Base-by-base conservation (phyloP, 2,329 filamentous ascomycete genomes). In the Pezicula radicicola region DNA sequence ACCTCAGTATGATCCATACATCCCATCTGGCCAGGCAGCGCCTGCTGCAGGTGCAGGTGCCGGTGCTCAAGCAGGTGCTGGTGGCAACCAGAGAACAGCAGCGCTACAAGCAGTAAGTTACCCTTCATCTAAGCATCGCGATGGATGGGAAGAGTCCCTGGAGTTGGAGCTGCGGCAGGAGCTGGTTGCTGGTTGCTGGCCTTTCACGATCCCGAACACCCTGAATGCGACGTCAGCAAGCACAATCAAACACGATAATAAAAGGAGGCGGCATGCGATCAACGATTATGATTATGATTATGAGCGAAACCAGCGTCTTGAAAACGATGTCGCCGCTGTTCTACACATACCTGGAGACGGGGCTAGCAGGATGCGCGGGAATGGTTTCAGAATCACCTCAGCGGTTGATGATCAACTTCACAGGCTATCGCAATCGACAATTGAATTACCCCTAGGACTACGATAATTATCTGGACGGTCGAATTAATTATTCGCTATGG, bases 81-180 rank as follows among this genome's bases (percentile, higher is more conserved):
- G 56, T 46, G 63, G 65, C 63, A 87, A 86, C 68, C 78, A 82
- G 65, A 80, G 84, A 72, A 88, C 84, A 51, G 81, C 82, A 54
- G 88, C 87, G 59, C 81, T 96, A 62, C 90, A 96, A 82, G 87
- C 87, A 74, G 91, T 96, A 87, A 78, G 89, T 85, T 53, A 59
- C 52, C 55, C 44, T 59, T 53, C 54, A 55, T 54, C 37, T 56
- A 47, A 57, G 55, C 55, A 41, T 55, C 48, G 50, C 53, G 19
- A 46, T 41, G 50, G 49, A 30, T 40, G 45, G 46, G 50, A 59
- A 61, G 4, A 8, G 16, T 8, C n/a, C 18, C 16, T 52, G 30
- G 41, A 51, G 19, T 44, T 43, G 25, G 66, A 53, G 66, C 58
- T 46, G 51, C 40, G 51, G 43, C 48, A 36, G 25, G 25, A 25